Evolutionary conservation across 1,139 yeast species (phyloP).

Genomic region (Blastobotrys petasosporus): DNA sequence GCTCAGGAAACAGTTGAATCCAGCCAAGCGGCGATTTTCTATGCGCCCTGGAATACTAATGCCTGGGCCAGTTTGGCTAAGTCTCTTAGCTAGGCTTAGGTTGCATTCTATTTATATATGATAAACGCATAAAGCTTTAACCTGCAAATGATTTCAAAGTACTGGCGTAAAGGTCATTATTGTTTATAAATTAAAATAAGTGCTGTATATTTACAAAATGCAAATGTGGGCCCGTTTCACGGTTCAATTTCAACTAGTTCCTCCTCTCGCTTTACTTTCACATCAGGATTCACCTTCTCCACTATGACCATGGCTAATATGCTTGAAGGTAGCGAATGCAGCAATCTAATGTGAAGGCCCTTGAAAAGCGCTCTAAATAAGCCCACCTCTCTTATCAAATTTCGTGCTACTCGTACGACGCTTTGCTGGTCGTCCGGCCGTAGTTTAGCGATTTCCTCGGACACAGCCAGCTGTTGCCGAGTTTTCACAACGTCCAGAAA

Average conservation of each 20-base stretch:
- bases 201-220: too few relatives aligned
- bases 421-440: conserved; percentile 38
- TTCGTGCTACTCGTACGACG: conserved; percentile 32
- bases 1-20: conserved; percentile 14
- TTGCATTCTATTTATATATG: too few relatives aligned
- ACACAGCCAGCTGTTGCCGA: conserved; percentile 39
- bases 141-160: too few relatives aligned
- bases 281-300: conserved; percentile 37
- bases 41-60: conserved; percentile 21
- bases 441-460: conserved; percentile 35
- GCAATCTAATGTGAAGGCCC: conserved; percentile 36
- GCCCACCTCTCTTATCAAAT: conserved; percentile 37
- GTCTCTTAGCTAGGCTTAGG: conserved; percentile 1
- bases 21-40: conserved; percentile 24
- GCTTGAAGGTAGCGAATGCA: conserved; percentile 37
- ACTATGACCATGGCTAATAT: conserved; percentile 39
- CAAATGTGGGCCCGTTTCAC: too few relatives aligned
- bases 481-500: conserved; percentile 41
- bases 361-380: conserved; percentile 33
- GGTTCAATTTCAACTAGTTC: too few relatives aligned
- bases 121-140: too few relatives aligned
- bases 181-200: too few relatives aligned
- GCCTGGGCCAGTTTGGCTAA: conserved; percentile 22
- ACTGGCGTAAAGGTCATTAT: background rate
- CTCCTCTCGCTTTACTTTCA: background rate